These are phyloP conservation scores for Coix lacrymajobi DNA, from an alignment of 176 grass and related monocot species.

Conservation along the genomic window DNA sequence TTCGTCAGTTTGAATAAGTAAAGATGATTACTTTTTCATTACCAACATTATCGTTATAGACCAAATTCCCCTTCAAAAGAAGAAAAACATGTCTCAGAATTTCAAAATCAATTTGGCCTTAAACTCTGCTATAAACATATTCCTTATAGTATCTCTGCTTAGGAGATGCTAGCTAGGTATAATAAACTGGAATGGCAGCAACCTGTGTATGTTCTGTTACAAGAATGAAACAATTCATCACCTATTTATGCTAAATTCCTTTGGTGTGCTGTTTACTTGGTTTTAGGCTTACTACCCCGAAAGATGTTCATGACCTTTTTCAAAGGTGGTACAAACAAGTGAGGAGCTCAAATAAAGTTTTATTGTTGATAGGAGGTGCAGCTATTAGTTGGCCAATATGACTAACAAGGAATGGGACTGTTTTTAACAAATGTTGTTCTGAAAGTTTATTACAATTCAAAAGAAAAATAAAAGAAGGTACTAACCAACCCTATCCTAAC, in stretches of 20 bases:
- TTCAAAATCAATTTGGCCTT: not conserved
- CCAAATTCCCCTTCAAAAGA: not conserved
- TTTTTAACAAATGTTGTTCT: not conserved
- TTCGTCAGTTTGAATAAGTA: not conserved
- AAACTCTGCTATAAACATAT: not conserved
- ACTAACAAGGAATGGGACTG: not conserved
- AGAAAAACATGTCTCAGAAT: not conserved
- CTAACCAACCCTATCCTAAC: not conserved
- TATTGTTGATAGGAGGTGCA: not conserved
- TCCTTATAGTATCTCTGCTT: not conserved
- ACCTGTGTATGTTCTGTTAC: not conserved
- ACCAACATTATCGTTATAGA: not conserved
- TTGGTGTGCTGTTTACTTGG: not conserved
- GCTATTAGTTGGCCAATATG: not conserved
- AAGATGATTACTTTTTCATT: not conserved
- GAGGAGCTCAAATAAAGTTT: not conserved
- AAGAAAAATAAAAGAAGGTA: not conserved
- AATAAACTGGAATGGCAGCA: not conserved
- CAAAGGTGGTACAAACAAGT: not conserved
- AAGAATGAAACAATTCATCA: not conserved
- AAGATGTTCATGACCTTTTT: not conserved
- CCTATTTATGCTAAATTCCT: not conserved
- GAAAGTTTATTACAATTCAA: not conserved
- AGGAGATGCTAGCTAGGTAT: not conserved
- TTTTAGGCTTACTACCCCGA: not conserved